Conservation (phyloP, 2,329 filamentous ascomycete species). For the Fusarium metavorans region DNA sequence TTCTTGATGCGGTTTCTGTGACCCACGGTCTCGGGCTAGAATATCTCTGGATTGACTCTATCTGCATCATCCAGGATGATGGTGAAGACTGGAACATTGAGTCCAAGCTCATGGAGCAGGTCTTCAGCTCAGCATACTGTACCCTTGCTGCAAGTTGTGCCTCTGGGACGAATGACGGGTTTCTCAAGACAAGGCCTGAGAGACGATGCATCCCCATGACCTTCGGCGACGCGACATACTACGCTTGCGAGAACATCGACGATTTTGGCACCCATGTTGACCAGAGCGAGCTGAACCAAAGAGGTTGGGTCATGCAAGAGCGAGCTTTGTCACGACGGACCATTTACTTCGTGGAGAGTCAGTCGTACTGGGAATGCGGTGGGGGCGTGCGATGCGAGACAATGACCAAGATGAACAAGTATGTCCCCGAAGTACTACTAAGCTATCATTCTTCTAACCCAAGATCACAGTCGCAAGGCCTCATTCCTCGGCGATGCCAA, state of each 20-base stretch:
- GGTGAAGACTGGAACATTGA: background rate
- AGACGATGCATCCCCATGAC: background rate
- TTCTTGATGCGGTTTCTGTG: background rate
- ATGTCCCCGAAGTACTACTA: background rate
- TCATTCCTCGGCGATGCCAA: background rate
- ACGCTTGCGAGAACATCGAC: background rate
- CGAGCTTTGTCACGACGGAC: background rate
- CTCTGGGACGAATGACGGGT: background rate
- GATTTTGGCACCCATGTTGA: background rate
- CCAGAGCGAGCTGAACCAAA: background rate
- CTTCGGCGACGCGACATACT: background rate
- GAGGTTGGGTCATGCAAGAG: background rate
- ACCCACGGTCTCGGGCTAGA: background rate
- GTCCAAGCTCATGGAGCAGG: background rate
- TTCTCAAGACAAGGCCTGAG: background rate
- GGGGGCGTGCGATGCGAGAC: background rate
- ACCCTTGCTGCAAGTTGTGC: background rate
- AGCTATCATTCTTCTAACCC: background rate
- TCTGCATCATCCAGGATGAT: background rate
- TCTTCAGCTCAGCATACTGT: background rate
- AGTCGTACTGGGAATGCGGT: background rate
- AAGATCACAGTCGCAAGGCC: background rate
- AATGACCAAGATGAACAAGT: background rate
- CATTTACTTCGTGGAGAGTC: background rate
- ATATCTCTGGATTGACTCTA: background rate